A percentile compares a stretch with the other conserved stretches of the same genome.
These are phyloP conservation scores for Boletus bicolor DNA, from an alignment of 768 basidiomycete genomes.

Conservation along the genomic window DNA sequence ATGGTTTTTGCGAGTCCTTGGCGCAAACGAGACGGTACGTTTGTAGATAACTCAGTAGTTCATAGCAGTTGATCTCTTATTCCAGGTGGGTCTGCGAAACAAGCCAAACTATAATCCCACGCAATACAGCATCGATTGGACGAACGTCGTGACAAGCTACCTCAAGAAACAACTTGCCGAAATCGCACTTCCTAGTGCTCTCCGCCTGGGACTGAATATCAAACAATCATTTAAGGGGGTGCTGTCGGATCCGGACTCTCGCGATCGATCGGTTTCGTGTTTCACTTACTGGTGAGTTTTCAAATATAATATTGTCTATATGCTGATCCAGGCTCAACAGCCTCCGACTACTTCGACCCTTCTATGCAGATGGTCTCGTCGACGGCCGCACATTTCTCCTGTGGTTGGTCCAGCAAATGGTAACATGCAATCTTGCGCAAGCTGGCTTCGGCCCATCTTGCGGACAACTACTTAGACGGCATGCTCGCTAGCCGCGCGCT, in stretches of 20 bases:
- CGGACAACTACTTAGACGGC: constrained; percentile 75
- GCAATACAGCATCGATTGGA: constrained; percentile 84
- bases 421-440: constrained; percentile 77
- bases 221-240: constrained; percentile 84
- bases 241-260: constrained; percentile 63
- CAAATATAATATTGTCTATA: neutral
- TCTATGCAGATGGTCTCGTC: constrained; percentile 78
- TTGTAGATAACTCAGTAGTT: neutral
- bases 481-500: constrained; percentile 66
- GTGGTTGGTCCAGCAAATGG: constrained; percentile 79
- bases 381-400: constrained; percentile 72
- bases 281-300: constrained; percentile 69
- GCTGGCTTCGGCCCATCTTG: constrained; percentile 69
- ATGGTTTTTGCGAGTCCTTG: constrained; percentile 85
- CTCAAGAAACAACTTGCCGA: constrained; percentile 80
- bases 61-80: neutral
- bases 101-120: constrained; percentile 78
- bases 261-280: constrained; percentile 74
- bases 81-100: constrained; percentile 68
- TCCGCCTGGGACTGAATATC: constrained; percentile 72
- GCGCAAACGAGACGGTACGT: constrained; percentile 78
- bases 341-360: constrained; percentile 66
- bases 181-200: constrained; percentile 76
- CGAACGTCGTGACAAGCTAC: constrained; percentile 74
- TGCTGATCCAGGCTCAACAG: constrained; percentile 35